These are phyloP conservation scores for Marasmius sp. DNA, from an alignment of 1,284 basidiomycete species.

Conservation along the genomic window DNA sequence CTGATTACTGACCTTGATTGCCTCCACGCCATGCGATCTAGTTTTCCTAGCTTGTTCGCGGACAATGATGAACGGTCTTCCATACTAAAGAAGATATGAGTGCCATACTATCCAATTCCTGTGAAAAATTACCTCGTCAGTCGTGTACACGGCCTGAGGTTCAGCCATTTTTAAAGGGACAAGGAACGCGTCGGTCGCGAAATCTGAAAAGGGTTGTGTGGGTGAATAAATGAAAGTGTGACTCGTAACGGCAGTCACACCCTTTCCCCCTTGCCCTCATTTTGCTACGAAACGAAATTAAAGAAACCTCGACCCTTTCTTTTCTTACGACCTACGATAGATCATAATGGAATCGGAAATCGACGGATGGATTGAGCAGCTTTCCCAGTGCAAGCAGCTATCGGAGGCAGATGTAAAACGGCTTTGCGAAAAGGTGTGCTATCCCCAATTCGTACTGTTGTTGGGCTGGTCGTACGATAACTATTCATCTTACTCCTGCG, in stretches of 20 bases:
- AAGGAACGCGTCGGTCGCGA: conserved; percentile 33
- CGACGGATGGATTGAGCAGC: conserved; percentile 95
- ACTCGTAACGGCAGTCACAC: conserved; percentile 16
- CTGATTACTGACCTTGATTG: conserved; percentile 81
- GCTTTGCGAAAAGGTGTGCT: conserved; percentile 95
- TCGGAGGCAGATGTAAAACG: conserved; percentile 95
- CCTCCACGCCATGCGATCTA: conserved; percentile 90
- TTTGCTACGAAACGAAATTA: neutral
- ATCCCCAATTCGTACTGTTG: conserved; percentile 19
- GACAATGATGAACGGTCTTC: conserved; percentile 95
- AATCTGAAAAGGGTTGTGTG: conserved; percentile 16
- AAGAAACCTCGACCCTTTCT: neutral
- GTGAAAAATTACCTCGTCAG: conserved; percentile 71
- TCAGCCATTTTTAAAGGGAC: conserved; percentile 36
- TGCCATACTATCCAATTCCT: conserved; percentile 3
- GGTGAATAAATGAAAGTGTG: conserved; percentile 28
- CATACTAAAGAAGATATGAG: conserved; percentile 60
- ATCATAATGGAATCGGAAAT: conserved; percentile 75
- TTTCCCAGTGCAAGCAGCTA: conserved; percentile 97
- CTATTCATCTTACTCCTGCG: conserved; percentile 16
- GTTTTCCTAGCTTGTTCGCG: conserved; percentile 96
- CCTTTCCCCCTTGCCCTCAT: neutral
- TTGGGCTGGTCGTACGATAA: neutral
- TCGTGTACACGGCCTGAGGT: conserved; percentile 79
- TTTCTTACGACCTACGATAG: neutral